Evolutionary conservation across 495 filamentous ascomycete species (phyloP), one percentile per base, ranked within the genome.

Genomic region (Terfezia boudieri): DNA sequence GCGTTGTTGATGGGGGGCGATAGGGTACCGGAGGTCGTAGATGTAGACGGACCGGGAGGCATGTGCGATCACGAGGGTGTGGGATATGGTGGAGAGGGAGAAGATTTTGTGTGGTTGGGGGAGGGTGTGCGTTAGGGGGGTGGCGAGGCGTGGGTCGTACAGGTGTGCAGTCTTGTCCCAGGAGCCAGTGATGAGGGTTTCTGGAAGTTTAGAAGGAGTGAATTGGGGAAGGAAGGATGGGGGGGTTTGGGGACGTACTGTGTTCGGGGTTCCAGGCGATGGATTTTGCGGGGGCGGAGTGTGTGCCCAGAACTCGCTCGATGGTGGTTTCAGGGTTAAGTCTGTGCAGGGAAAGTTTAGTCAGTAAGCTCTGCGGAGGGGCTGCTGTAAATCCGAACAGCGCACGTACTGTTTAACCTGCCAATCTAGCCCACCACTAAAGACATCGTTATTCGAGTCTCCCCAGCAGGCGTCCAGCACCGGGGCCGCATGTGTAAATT

Each of bases 381-480:
- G 11, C 14, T 48, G 43, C 43, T 48, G 43, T 20, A 48, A 14
- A 48, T 20, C 3, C 9, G n/a, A 20, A 51, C n/a, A 6, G 49
- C 26, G 36, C 23, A 60, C 70, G 61, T 58, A 86, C 84, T 73
- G 79, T 63, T 78, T 77, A 51, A 95, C 88, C 61, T 81, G 78
- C 75, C 79, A 82, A 64, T 96, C 90, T 66, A 94, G 67, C 8
- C 87, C 83, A 48, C 78, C 86, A 20, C 74, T 85, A 72, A 83
- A 96, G 51, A 90, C 80, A 67, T 84, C 85, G 57, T 76, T 68
- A 57, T 89, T 77, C 64, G 81, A 78, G 38, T 76, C 76, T 59
- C 89, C 90, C 63, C 86, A 98, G 70, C 88, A 95, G 37, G 87
- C 83, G 66, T 92, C 84, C 35, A 96, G 72, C 22, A 96, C 82